Percentiles rank a stretch among this genome's conserved stretches.
phyloP scores from a whole-genome alignment of 495 filamentous ascomycete species.

The Xylaria flabelliformis region DNA sequence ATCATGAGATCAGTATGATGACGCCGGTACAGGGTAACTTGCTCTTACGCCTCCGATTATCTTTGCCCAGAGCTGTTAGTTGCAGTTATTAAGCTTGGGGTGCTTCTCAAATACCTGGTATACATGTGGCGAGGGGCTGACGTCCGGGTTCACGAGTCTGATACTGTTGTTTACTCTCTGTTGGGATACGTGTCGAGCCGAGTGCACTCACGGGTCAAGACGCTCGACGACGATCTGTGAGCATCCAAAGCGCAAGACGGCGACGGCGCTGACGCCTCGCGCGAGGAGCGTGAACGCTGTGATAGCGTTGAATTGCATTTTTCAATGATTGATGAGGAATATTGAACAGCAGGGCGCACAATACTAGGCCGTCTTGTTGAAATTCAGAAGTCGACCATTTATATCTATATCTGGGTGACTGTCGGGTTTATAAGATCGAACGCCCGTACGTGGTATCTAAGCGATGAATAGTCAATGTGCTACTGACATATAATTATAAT shows the following conservation, averaged over 20 bases:
- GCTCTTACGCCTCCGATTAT: background rate
- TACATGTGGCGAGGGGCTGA: background rate
- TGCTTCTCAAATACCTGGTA: background rate
- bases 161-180: background rate
- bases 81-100: background rate
- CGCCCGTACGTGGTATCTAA: background rate
- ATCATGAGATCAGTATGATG: background rate
- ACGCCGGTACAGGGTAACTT: background rate
- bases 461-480: background rate
- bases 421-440: background rate
- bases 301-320: background rate
- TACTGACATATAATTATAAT: background rate
- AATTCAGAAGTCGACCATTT: background rate
- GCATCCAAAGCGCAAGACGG: background rate
- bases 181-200: background rate
- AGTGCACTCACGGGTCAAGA: background rate
- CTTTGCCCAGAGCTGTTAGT: background rate
- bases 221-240: background rate
- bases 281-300: background rate
- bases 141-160: background rate
- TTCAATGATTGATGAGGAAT: background rate
- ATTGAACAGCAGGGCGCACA: background rate
- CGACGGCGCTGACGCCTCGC: background rate
- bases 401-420: background rate
- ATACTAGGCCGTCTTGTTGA: background rate